Base-by-base conservation (phyloP, 257 asterid genomes). In the Fraxinus cuspidata region DNA sequence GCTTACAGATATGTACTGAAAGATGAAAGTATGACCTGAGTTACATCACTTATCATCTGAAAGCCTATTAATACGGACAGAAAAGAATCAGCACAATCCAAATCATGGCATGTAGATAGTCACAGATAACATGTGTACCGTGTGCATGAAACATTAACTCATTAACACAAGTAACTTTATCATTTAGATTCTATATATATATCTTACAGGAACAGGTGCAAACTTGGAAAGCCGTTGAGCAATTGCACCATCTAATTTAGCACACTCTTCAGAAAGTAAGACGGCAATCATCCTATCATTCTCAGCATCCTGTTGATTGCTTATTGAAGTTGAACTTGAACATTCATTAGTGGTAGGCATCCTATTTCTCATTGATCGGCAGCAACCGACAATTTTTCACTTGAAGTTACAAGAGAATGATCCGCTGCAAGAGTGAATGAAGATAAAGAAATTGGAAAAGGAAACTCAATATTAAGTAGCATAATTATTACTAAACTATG, bases 231-330 rank as follows among this genome's bases (percentile, higher is more conserved):
- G 82, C 42, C 94, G 87, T 47, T 87, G 84, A 73, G 89, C 92
- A 77, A 88, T 86, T 73, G 88, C 79, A 71, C 92, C 92, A 75
- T 88, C 92, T 78, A 86, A 82, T 68, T 84, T 82, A 81, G 90
- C 89, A 63, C 85, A 85, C 74, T 90, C 94, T 82, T 90, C 92
- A 11, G 94, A 85, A 3, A 90, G 89, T 44, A 85, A 85, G 74
- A 79, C 75, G 64, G 94, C 91, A 71, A 90, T 90, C 87, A 88
- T 81, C 86, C 80, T 84, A 71, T 88, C 94, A 85, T 90, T 87
- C 75, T 85, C 91, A 78, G 84, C 81, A 42, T 83, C 92, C 28
- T 77, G 88, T 78, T 63, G 88, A 81, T 88, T 86, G 83, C 86
- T 81, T 40, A 51, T 27, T 13, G 88, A 88, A 72, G 85, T 78